Conservation (phyloP, 2,329 filamentous ascomycete species). For the Ceratocystis ficicola region DNA sequence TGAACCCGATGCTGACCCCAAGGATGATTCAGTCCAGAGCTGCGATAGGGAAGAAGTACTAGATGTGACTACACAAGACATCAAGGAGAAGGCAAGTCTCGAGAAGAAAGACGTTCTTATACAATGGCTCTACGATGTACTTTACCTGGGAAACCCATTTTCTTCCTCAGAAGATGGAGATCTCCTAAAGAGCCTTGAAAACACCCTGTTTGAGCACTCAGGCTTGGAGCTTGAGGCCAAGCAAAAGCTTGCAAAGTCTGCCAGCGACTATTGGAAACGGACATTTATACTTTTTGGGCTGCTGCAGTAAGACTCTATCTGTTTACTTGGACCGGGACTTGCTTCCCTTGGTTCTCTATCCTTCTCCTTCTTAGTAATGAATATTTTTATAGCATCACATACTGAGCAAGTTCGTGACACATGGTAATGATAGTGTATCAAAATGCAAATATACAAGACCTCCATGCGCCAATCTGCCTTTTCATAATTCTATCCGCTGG, state of each 20-base stretch:
- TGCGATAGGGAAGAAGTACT: conserved; percentile 1
- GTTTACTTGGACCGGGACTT: too few species aligned
- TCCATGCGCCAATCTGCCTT: conserved; percentile 2
- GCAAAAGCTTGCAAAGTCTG: conserved; percentile 42
- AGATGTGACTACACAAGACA: conserved; percentile 19
- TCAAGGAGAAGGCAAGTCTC: neutral
- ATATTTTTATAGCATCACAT: neutral
- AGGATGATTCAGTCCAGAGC: neutral
- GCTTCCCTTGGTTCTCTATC: neutral
- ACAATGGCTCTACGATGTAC: conserved; percentile 52
- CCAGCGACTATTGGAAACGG: conserved; percentile 70
- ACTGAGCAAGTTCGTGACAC: neutral
- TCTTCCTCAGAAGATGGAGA: conserved; percentile 27
- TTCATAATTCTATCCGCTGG: neutral
- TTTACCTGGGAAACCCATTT: conserved; percentile 39
- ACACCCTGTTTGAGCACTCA: conserved; percentile 35
- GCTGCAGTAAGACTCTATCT: conserved; percentile 36
- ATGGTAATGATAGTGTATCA: conserved; percentile 6
- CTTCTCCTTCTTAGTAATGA: neutral
- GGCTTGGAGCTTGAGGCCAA: conserved; percentile 34
- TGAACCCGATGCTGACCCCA: neutral
- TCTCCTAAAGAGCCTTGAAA: conserved; percentile 36
- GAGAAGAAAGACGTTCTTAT: conserved; percentile 36
- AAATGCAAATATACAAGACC: conserved; percentile 14
- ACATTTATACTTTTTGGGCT: conserved; percentile 73